Percentiles rank a stretch among this genome's conserved stretches.
Conservation (phyloP, 257 asterid genomes). For the Plectranthus barbatus region DNA sequence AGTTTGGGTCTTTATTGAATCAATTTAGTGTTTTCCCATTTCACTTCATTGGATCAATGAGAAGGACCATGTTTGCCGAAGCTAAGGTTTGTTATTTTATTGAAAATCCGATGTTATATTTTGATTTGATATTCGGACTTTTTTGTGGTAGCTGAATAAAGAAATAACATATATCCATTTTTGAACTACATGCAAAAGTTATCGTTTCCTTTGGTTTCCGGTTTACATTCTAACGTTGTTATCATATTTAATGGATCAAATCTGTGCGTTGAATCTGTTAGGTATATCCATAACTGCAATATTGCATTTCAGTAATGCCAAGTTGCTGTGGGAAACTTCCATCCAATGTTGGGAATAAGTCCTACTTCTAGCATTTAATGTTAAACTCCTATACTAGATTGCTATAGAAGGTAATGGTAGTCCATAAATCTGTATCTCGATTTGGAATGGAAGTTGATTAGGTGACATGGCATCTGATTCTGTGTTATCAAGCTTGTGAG, state of each 20-base stretch:
- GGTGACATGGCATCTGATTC: not conserved
- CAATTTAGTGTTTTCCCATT: not conserved
- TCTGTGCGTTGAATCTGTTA: not conserved
- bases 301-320: no score
- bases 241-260: not conserved
- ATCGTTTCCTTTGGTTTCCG: not conserved
- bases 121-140: not conserved
- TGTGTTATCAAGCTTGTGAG: not conserved
- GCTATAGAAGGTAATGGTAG: not conserved
- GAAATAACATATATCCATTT: not conserved
- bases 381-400: not conserved
- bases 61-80: conserved; percentile 53
- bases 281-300: not conserved
- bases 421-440: not conserved
- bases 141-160: no score
- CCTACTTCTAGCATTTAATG: not conserved
- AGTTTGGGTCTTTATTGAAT: not conserved
- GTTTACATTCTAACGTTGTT: not conserved
- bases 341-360: not conserved
- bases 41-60: not conserved
- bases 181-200: not conserved
- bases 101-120: not conserved
- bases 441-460: not conserved
- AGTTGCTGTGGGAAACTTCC: not conserved
- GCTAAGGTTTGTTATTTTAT: conserved; percentile 40